These are phyloP conservation scores for Taphrina sp. DNA, from an alignment of 1,139 yeast genomes.

Conservation along the genomic window DNA sequence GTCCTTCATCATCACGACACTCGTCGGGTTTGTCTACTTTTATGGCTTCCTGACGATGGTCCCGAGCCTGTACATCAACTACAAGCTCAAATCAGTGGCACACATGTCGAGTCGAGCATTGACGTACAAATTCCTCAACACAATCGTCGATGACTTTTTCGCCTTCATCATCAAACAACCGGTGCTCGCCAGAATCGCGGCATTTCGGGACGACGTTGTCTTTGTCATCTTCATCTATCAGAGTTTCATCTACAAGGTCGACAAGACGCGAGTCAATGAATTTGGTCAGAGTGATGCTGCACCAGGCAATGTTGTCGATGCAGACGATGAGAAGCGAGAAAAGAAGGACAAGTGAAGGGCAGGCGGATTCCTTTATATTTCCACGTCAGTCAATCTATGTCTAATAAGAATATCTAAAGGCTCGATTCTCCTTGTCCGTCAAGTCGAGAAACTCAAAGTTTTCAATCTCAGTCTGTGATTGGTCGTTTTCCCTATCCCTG, in stretches of 20 bases:
- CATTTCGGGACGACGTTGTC: constrained; percentile 48
- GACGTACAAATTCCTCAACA: constrained; percentile 48
- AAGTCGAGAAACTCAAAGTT: too few relatives aligned
- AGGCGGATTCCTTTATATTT: too few relatives aligned
- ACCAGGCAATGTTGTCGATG: too few relatives aligned
- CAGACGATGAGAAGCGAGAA: too few relatives aligned
- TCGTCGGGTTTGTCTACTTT: constrained; percentile 49
- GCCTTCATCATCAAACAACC: constrained; percentile 47
- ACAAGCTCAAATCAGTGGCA: constrained; percentile 48
- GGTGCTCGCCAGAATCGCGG: constrained; percentile 43
- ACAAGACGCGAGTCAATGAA: constrained; percentile 47
- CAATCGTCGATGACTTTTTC: constrained; percentile 49
- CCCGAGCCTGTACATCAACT: constrained; percentile 48
- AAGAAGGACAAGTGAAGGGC: too few relatives aligned
- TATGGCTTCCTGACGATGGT: constrained; percentile 48
- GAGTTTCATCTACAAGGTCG: constrained; percentile 47
- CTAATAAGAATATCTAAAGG: too few relatives aligned
- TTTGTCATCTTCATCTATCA: constrained; percentile 48
- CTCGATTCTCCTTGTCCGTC: too few relatives aligned
- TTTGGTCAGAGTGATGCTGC: too few relatives aligned
- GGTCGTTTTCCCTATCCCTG: constrained; percentile 41
- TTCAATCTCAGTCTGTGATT: too few relatives aligned
- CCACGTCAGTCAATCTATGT: too few relatives aligned
- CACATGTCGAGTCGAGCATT: constrained; percentile 49
- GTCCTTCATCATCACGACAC: constrained; percentile 47